Base-by-base conservation (phyloP, 768 basidiomycete species). In the Chlorophyllum brunneum region DNA sequence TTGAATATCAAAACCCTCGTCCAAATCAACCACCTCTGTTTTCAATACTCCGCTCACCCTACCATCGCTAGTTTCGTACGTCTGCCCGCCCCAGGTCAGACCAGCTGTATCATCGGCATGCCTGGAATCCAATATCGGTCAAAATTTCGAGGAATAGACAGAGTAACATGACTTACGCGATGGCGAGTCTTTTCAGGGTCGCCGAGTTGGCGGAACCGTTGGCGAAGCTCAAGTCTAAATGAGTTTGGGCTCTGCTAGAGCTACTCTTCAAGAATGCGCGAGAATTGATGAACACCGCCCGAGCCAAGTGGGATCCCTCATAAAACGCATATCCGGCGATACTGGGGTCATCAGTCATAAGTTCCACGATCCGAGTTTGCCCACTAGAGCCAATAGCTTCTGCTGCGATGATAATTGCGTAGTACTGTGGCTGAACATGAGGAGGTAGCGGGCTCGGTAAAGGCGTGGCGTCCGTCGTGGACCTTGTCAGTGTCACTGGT, bases 401-500 rank as follows among this genome's bases (percentile, higher is more conserved):
- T 6, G 75, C 79, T 33, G 76, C 74, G 36, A 86, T 73, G 52
- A 87, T 73, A 3, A 79, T 82, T 0, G 77, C 80, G 56, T 87
- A 87, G 64, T 86, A 88, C 16, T 76, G 69, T 0, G 85, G 80
- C 57, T 85, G 83, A 48, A 88, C 69, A 54, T 85, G 83, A 1
- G 85, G 78, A 22, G 75, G 67, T 11, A 76, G 66, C 0, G 84
- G 82, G 4, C 65, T 62, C 16, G 75, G 23, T 10, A 85, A 72
- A 2, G 72, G 57, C 10, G 78, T 69, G 7, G 78, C 84, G 60
- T 86, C 77, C 43, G 79, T 59, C 18, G 72, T 83, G 1, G 82
- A 86, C 13, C 76, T 70, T 34, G 79, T 80, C 39, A 88, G 66
- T 1, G 78, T 69, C 30, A 71, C 62, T 3, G 86, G 86, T 64